Evolutionary conservation across 371 early-diverging fungal species (phyloP), one percentile per base, ranked within the genome.

Genomic region (Mucor velutinosus): DNA sequence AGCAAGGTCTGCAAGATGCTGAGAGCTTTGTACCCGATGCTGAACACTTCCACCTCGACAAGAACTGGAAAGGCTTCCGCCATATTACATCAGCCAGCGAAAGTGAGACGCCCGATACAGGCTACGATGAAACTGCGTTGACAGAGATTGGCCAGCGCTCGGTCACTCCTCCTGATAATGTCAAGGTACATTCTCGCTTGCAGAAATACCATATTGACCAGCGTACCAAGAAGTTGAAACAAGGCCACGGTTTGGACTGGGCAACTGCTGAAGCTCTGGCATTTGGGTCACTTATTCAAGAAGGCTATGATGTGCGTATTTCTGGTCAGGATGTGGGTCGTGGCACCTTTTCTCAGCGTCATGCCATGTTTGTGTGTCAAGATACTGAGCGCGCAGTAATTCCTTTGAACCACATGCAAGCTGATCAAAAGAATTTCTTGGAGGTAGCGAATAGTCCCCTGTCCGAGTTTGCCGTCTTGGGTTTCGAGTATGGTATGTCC

Each of bases 301-400:
- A 97, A 69, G 95, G 94, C 0, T 84, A 86, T 71, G 87, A 89
- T 79, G 95, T 97, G 4, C 90, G 99, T 51, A 92, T 98, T 53
- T 94, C 94, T 37, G 99, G 99, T 2, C 99, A 98, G 73, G 99
- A 98, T 80, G 99, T 98, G 4, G 98, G 97, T 1, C 92, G 99
- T 61, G 98, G 99, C 23, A 98, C 99, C 0, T 98, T 98, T 76
- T 94, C 95, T 29, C 99, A 98, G 71, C 92, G 99, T 19, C 99
- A 98, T 76, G 95, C 90, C 43, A 94, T 96, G 93, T 83, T 96
- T 64, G 94, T 94, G 19, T 92, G 91, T 73, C 93, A 93, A 71
- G 82, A 90, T 0, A 88, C 89, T 5, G 96, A 96, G 64, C 81
- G 82, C 23, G 87, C 89, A 11, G 81, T 83, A 32, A 85, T 93